Base-by-base conservation (phyloP, 2,329 filamentous ascomycete species). In the Pestalotiopsis sp. region DNA sequence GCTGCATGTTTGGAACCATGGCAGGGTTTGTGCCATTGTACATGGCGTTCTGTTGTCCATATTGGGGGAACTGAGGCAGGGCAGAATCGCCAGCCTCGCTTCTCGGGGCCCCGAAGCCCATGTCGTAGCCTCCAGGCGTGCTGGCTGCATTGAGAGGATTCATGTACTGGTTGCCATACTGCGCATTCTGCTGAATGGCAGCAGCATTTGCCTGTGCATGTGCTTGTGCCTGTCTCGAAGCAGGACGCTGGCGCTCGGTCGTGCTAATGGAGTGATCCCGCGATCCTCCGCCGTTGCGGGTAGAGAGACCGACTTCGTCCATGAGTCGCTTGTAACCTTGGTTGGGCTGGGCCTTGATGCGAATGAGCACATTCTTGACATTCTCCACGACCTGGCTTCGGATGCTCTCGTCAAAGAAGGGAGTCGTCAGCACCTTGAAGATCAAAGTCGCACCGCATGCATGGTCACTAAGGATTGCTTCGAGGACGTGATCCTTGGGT, bases 301-400 rank as follows among this genome's bases (percentile, higher is more conserved):
- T 92, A 5, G 95, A 97, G 49, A 99, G 83, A 69, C 95, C 95
- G 74, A 99, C 96, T 79, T 99, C 96, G 76, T 99, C 96, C 96
- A 99, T 99, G 69, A 99, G 84, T 66, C 96, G 92, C 86, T 98
- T 99, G 84, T 99, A 99, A 65, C 96, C 96, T 82, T 98, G 96
- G 71, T 91, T 92, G 17, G 96, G 94, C 76, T 97, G 93, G 5
- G 94, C 95, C 83, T 98, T 98, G 81, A 98, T 91, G 75, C 92
- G 92, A 41, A 95, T 82, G 41, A 99, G 87, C 52, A 98, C 94
- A 74, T 90, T 93, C 77, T 95, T 94, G 65, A 99, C 93, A 69
- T 94, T 98, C 76, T 97, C 94, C 4, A 97, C 90, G 25, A 98
- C 94, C 75, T 98, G 93, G 60, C 87, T 85, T 62, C 96, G 92